phyloP scores from a whole-genome alignment of 805 yeast species.

The Lachancea mirantina region DNA sequence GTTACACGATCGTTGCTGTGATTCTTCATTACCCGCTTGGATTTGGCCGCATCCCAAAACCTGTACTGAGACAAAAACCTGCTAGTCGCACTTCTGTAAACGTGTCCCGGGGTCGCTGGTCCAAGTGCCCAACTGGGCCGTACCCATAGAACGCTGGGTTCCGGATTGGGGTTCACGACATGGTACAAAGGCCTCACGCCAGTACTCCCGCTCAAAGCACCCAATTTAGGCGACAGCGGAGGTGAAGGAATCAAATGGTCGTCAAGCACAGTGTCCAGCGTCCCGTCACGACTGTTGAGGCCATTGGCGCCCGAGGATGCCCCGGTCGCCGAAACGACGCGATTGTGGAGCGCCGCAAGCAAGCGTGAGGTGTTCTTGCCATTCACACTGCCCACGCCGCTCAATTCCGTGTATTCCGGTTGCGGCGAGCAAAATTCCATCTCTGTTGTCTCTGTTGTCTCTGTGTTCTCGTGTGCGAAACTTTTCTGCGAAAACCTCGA shows the following conservation, averaged over 20 bases:
- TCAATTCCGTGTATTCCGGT: conserved; percentile 29
- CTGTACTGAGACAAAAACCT: conserved; percentile 23
- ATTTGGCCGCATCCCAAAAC: conserved; percentile 11
- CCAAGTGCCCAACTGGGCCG: conserved; percentile 17
- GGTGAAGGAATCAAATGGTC: conserved; percentile 29
- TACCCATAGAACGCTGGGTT: no score
- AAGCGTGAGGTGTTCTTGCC: conserved; percentile 15
- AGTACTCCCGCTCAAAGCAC: not conserved
- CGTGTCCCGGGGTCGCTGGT: conserved; percentile 13
- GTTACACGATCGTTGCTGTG: no score
- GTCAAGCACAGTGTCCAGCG: conserved; percentile 16
- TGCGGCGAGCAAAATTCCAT: conserved; percentile 30
- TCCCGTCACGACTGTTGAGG: no score
- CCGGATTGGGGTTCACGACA: no score
- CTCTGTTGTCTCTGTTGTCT: not conserved
- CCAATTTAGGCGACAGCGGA: conserved; percentile 27
- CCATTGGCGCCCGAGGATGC: not conserved
- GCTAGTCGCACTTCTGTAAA: conserved; percentile 14
- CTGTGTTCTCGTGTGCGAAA: no score
- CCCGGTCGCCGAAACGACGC: conserved; percentile 9
- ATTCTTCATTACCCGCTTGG: no score
- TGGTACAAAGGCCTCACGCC: no score
- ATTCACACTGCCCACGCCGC: conserved; percentile 9
- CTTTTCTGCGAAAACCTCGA: no score
- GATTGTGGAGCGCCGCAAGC: conserved; percentile 14